phyloP scores from a whole-genome alignment of 2,329 filamentous ascomycete genomes.

The Teratosphaeria destructans region DNA sequence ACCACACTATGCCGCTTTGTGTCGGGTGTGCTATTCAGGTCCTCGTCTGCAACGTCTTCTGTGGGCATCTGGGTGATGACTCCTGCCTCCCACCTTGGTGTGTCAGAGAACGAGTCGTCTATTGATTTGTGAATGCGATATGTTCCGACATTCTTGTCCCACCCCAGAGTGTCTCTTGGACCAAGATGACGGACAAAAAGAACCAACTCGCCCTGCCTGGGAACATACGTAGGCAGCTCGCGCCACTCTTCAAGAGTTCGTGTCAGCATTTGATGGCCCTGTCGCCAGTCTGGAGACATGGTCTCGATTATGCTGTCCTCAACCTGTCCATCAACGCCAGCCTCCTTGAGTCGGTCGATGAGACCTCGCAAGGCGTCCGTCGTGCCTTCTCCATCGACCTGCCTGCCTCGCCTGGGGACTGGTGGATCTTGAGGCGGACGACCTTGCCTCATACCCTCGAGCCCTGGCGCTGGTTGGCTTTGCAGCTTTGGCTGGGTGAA shows the following conservation, averaged over 20 bases:
- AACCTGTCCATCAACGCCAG: conserved; percentile 22
- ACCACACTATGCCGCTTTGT: conserved; percentile 35
- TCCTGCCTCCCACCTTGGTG: conserved; percentile 48
- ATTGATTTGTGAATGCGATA: conserved; percentile 11
- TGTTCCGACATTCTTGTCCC: conserved; percentile 15
- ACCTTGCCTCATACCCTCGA: background rate
- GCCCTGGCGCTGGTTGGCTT: background rate
- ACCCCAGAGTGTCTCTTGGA: conserved; percentile 20
- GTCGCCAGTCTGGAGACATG: conserved; percentile 47
- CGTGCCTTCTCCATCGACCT: conserved; percentile 42
- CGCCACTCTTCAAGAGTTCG: conserved; percentile 32
- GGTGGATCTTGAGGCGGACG: background rate
- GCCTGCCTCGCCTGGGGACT: conserved; percentile 8
- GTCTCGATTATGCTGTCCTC: conserved; percentile 40
- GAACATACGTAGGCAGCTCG: conserved; percentile 40
- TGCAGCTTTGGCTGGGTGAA: conserved; percentile 1
- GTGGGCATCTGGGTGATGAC: conserved; percentile 43
- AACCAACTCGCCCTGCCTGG: conserved; percentile 47
- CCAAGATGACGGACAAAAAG: conserved; percentile 36
- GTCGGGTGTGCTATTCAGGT: conserved; percentile 32
- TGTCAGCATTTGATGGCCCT: conserved; percentile 36
- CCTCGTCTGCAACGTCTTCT: conserved; percentile 33
- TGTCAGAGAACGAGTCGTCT: conserved; percentile 5
- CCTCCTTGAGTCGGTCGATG: conserved; percentile 37
- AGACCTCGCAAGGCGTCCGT: conserved; percentile 43